Conservation (phyloP, 148 eudicot species). For the Cornus kousa region DNA sequence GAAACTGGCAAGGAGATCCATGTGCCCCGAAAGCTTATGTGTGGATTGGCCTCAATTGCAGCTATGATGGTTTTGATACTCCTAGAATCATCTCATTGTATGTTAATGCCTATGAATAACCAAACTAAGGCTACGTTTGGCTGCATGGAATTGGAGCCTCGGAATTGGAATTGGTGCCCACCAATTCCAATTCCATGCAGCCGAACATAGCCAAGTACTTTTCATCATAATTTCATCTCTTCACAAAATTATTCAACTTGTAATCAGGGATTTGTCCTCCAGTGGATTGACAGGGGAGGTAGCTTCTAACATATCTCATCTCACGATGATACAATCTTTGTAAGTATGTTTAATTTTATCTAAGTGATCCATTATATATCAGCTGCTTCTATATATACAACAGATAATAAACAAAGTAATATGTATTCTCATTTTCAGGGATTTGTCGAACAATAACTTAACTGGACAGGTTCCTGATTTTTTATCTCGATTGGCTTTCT, state of each 20-base stretch:
- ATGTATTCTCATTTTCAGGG: slow-evolving; percentile 22
- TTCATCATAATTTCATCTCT: not conserved
- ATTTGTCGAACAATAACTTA: slow-evolving; percentile 45
- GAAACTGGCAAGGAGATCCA: slow-evolving; percentile 57
- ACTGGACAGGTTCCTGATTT: slow-evolving; percentile 39
- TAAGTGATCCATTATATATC: not conserved
- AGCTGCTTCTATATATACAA: no score
- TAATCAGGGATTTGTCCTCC: slow-evolving; percentile 38
- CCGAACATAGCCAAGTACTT: no score
- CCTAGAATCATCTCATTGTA: slow-evolving; percentile 28
- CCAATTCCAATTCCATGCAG: no score
- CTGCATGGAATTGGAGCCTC: no score
- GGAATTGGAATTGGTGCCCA: no score
- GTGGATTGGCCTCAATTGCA: slow-evolving; percentile 47
- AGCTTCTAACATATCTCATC: slow-evolving; percentile 22
- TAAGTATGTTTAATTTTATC: slow-evolving; percentile 9
- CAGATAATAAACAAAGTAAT: no score
- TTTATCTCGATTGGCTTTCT: slow-evolving; percentile 20
- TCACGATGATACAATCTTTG: slow-evolving; percentile 34
- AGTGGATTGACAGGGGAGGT: slow-evolving; percentile 41
- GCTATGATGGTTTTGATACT: slow-evolving; percentile 10
- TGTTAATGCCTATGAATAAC: not conserved
- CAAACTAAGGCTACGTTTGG: no score
- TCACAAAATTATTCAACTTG: not conserved
- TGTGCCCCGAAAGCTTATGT: slow-evolving; percentile 30